Evolutionary conservation across 805 yeast genomes (phyloP).

Genomic region (Cyberlindnera mississippiensis): DNA sequence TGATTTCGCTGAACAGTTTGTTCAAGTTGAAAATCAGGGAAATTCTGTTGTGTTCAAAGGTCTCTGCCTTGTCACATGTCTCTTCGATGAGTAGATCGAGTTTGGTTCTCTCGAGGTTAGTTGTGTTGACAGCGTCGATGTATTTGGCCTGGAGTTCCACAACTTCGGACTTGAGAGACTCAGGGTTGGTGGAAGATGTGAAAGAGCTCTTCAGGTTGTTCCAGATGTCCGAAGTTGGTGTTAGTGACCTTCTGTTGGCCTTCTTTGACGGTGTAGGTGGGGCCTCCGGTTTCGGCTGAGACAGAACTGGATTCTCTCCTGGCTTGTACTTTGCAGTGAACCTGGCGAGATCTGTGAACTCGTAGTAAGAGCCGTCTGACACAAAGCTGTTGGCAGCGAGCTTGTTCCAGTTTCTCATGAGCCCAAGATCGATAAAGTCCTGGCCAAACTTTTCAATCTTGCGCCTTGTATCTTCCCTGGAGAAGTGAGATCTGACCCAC

Average conservation of each 20-base stretch:
- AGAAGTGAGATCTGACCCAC: slow-evolving; percentile 22
- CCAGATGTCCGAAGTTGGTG: slow-evolving; percentile 16
- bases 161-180: slow-evolving; percentile 12
- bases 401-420: slow-evolving; percentile 29
- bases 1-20: slow-evolving; percentile 10
- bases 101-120: slow-evolving; percentile 3
- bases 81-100: slow-evolving; percentile 16
- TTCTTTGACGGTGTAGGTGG: slow-evolving; percentile 1
- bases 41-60: slow-evolving; percentile 18
- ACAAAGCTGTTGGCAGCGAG: slow-evolving; percentile 14
- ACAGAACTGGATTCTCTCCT: background rate
- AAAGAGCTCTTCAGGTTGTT: slow-evolving; percentile 17
- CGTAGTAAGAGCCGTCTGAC: slow-evolving; percentile 26
- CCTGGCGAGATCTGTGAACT: slow-evolving; percentile 27
- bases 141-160: slow-evolving; percentile 6
- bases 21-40: slow-evolving; percentile 12
- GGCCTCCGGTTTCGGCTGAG: background rate
- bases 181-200: slow-evolving; percentile 5
- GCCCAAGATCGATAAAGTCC: slow-evolving; percentile 20
- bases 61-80: slow-evolving; percentile 14
- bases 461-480: slow-evolving; percentile 27
- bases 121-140: slow-evolving; percentile 6
- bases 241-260: background rate
- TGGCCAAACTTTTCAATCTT: slow-evolving; percentile 34
- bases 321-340: slow-evolving; percentile 18